Evolutionary conservation across 2,329 filamentous ascomycete genomes (phyloP).

Genomic region (Scedosporium minutisporum): DNA sequence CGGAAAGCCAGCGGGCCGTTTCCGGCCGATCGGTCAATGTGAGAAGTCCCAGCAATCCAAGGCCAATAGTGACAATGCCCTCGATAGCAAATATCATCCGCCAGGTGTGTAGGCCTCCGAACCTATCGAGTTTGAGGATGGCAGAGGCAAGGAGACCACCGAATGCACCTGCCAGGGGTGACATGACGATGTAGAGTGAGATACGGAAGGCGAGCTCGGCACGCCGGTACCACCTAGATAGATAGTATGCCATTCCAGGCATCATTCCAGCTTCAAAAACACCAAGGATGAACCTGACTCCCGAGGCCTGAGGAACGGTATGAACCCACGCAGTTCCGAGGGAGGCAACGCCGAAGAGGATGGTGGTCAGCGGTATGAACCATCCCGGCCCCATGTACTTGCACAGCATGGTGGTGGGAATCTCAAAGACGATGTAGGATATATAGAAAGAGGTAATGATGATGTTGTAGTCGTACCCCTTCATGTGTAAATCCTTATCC

Average conservation of each 20-base stretch:
- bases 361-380: constrained; percentile 54
- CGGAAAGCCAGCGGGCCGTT: constrained; percentile 55
- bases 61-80: constrained; percentile 45
- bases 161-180: constrained; percentile 61
- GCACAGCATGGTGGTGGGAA: constrained; percentile 58
- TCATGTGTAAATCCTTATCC: constrained; percentile 49
- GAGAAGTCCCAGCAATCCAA: constrained; percentile 52
- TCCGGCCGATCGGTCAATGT: constrained; percentile 60
- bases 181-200: constrained; percentile 60
- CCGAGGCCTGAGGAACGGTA: constrained; percentile 39
- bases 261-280: constrained; percentile 66
- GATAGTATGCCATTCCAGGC: constrained; percentile 65
- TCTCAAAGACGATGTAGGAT: constrained; percentile 63
- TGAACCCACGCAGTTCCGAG: constrained; percentile 57
- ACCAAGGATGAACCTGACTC: constrained; percentile 57
- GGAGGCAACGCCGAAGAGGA: constrained; percentile 55
- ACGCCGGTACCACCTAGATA: constrained; percentile 62
- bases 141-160: constrained; percentile 56
- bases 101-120: constrained; percentile 50
- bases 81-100: constrained; percentile 64
- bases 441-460: constrained; percentile 63
- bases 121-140: constrained; percentile 51
- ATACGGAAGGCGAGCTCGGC: constrained; percentile 58
- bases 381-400: constrained; percentile 64
- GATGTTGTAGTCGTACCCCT: constrained; percentile 58